Conservation (phyloP, 345 rosid genomes). For the Arabidopsis suecica region DNA sequence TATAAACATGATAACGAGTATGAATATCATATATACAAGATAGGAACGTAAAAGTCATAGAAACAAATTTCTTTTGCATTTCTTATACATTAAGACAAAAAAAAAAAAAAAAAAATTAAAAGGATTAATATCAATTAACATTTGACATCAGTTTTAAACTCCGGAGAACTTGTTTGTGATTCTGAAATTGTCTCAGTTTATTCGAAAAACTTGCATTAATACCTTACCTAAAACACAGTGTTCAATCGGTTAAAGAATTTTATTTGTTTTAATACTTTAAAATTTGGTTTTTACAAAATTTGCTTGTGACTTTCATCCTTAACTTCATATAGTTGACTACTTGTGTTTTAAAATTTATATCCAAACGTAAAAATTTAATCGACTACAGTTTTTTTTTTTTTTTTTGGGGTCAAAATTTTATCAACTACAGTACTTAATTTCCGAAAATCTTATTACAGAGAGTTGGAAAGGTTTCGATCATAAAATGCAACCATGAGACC, state of each 20-base stretch:
- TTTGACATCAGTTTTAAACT: not conserved
- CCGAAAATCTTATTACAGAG: not conserved
- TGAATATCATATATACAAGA: not conserved
- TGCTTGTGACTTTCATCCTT: conserved; percentile 1
- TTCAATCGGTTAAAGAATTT: not conserved
- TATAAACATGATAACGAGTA: not conserved
- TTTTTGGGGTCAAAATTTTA: no score
- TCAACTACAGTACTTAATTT: not conserved
- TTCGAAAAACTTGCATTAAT: not conserved
- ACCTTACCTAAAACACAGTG: not conserved
- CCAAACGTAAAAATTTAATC: not conserved
- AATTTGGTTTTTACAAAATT: not conserved
- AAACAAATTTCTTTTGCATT: no score
- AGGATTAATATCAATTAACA: not conserved
- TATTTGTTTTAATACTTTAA: not conserved
- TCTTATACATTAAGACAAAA: no score
- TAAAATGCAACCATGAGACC: not conserved
- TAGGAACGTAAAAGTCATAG: not conserved
- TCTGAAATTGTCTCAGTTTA: not conserved
- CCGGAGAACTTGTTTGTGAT: not conserved
- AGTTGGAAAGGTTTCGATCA: not conserved
- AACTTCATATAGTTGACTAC: not conserved
- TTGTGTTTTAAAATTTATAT: not conserved
- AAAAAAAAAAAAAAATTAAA: no score
- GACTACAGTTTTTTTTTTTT: not conserved